These are phyloP conservation scores for Psidium guajava DNA, from an alignment of 345 rosid species.

Conservation along the genomic window DNA sequence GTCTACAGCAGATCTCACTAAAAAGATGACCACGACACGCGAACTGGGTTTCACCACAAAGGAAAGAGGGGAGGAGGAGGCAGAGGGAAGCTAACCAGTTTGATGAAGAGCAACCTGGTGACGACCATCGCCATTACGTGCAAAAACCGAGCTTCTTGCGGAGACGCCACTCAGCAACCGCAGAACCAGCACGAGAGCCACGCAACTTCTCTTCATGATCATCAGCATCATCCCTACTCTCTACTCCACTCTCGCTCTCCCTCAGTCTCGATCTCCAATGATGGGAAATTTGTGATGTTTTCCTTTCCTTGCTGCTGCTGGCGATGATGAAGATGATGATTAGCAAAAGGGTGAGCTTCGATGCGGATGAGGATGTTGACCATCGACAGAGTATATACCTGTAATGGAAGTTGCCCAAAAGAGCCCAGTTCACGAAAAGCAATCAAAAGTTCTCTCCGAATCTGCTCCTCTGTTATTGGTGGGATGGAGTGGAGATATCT, in stretches of 20 bases:
- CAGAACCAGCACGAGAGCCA: constrained; percentile 22
- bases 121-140: constrained; percentile 13
- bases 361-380: background rate
- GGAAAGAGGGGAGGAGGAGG: background rate
- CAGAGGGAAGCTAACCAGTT: constrained; percentile 25
- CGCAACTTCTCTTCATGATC: constrained; percentile 19
- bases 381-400: background rate
- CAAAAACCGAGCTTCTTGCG: constrained; percentile 36
- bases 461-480: background rate
- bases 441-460: background rate
- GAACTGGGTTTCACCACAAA: background rate
- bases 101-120: background rate
- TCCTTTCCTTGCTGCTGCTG: background rate
- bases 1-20: background rate
- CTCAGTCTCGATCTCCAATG: constrained; percentile 6
- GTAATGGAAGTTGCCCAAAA: background rate
- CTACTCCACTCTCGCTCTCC: background rate
- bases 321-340: background rate
- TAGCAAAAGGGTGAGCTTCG: background rate
- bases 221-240: background rate
- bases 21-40: background rate
- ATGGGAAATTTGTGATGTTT: background rate
- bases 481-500: background rate
- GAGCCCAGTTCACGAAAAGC: background rate
- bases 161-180: constrained; percentile 26